These are phyloP conservation scores for Coprinopsis cinerea DNA, from an alignment of 768 basidiomycete genomes.

Conservation along the genomic window DNA sequence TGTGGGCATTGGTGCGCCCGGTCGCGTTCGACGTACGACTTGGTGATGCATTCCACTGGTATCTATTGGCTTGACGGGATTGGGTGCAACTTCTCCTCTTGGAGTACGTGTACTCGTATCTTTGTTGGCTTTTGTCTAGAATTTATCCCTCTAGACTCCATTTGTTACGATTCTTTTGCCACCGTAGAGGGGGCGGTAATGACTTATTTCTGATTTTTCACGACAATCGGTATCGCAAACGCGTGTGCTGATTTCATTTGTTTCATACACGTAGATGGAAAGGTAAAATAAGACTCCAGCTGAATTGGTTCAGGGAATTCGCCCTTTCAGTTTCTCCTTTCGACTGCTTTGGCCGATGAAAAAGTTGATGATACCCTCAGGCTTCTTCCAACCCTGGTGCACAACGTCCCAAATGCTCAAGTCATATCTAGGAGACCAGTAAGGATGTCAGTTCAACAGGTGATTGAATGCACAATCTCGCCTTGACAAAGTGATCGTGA, in stretches of 20 bases:
- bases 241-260: too few species aligned
- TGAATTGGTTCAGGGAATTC: too few species aligned
- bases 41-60: not conserved
- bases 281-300: too few species aligned
- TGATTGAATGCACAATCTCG: slow-evolving; percentile 14
- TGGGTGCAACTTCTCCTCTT: not conserved
- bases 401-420: slow-evolving; percentile 72
- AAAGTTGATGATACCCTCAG: slow-evolving; percentile 55
- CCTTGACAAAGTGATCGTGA: slow-evolving; percentile 55
- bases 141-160: too few species aligned
- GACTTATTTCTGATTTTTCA: too few species aligned
- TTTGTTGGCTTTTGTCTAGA: too few species aligned
- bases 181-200: too few species aligned
- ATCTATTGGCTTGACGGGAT: not conserved
- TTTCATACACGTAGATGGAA: too few species aligned
- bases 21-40: not conserved
- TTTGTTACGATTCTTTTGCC: too few species aligned
- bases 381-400: slow-evolving; percentile 70
- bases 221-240: too few species aligned
- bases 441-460: not conserved
- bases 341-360: slow-evolving; percentile 67
- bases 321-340: slow-evolving; percentile 47
- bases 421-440: slow-evolving; percentile 30
- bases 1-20: too few species aligned
- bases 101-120: not conserved